Evolutionary conservation across 164 flowering plant genomes (phyloP).

Genomic region (Brasenia schreberi): DNA sequence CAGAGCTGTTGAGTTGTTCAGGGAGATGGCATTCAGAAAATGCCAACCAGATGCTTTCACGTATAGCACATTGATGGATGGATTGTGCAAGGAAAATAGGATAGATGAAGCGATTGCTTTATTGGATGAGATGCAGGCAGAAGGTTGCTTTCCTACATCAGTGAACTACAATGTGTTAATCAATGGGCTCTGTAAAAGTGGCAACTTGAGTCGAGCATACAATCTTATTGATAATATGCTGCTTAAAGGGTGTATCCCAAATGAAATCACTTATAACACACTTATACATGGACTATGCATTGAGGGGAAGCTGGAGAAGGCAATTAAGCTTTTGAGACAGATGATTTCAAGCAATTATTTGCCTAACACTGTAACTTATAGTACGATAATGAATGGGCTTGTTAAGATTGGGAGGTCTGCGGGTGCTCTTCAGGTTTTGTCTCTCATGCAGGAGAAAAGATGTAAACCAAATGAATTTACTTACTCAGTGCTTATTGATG

Average conservation of each 20-base stretch:
- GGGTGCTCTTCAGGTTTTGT: conserved; percentile 36
- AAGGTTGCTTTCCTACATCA: conserved; percentile 56
- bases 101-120: conserved; percentile 68
- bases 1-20: conserved; percentile 47
- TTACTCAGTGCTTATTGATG: conserved; percentile 65
- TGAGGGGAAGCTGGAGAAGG: conserved; percentile 69
- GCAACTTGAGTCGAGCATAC: conserved; percentile 52
- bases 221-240: conserved; percentile 80
- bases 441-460: conserved; percentile 60
- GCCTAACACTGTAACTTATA: conserved; percentile 68
- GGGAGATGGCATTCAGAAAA: conserved; percentile 46
- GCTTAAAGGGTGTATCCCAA: conserved; percentile 79
- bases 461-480: conserved; percentile 35
- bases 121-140: conserved; percentile 92
- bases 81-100: conserved; percentile 65
- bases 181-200: conserved; percentile 64
- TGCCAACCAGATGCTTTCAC: conserved; percentile 68
- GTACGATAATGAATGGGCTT: conserved; percentile 69
- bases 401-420: conserved; percentile 52
- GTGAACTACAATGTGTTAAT: conserved; percentile 64
- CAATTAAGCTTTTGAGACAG: conserved; percentile 40
- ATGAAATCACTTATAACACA: conserved; percentile 68
- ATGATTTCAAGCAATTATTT: conserved; percentile 54
- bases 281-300: conserved; percentile 72
- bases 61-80: conserved; percentile 81